Evolutionary conservation across 2,329 filamentous ascomycete species (phyloP).

Genomic region (Chrysoporthe cubensis): DNA sequence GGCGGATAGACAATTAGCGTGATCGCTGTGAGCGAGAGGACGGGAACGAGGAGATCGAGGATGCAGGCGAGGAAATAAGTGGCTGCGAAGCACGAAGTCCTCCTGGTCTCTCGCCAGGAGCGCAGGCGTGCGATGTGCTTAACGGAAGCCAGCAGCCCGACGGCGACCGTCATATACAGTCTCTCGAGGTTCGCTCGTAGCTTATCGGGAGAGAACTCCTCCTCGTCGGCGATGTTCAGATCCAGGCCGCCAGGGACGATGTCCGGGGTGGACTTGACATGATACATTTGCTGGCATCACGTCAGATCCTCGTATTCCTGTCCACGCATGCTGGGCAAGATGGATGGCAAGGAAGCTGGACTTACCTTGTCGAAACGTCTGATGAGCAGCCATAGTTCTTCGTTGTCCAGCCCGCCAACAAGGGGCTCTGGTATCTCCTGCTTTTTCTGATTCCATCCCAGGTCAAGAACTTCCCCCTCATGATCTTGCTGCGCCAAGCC

Average conservation of each 20-base stretch:
- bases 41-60: slow-evolving; percentile 70
- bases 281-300: slow-evolving; percentile 53
- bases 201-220: slow-evolving; percentile 86
- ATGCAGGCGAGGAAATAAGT: slow-evolving; percentile 68
- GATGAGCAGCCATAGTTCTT: slow-evolving; percentile 73
- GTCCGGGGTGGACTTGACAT: slow-evolving; percentile 68
- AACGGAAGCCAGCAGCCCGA: slow-evolving; percentile 65
- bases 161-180: slow-evolving; percentile 78
- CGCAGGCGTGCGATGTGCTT: slow-evolving; percentile 79
- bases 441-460: slow-evolving; percentile 71
- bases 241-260: slow-evolving; percentile 71
- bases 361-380: slow-evolving; percentile 73
- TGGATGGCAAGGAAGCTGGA: slow-evolving; percentile 13
- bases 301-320: slow-evolving; percentile 30
- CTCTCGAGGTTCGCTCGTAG: slow-evolving; percentile 77
- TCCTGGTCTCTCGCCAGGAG: slow-evolving; percentile 75
- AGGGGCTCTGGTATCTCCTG: slow-evolving; percentile 61
- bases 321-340: not conserved
- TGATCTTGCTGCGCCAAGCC: slow-evolving; percentile 53
- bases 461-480: slow-evolving; percentile 62
- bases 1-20: slow-evolving; percentile 68
- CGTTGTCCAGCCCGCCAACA: slow-evolving; percentile 70
- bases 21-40: slow-evolving; percentile 62
- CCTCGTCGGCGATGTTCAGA: slow-evolving; percentile 79
- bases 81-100: slow-evolving; percentile 67